Base-by-base conservation (phyloP, 2,329 filamentous ascomycete species). In the Arthroderma sp. region DNA sequence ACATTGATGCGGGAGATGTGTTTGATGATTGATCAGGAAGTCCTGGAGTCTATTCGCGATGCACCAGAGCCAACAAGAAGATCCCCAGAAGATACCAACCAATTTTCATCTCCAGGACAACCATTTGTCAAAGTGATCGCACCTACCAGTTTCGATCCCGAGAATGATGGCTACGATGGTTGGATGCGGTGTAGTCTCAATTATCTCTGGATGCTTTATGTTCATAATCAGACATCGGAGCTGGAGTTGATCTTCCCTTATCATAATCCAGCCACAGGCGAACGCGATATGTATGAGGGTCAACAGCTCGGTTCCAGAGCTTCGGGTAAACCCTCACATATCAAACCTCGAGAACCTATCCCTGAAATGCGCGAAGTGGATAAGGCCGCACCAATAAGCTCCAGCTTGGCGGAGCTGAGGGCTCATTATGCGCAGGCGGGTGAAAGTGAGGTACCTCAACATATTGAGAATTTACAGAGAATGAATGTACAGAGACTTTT, bases 11-110 rank as follows among this genome's bases (percentile, higher is more conserved):
- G 32, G 8, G 32, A 34, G 11, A 34, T 40, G 41, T 45, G 37
- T 27, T 22, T 41, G 29, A 45, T 41, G 37, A 41, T 45, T 28
- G 43, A 41, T 36, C 31, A 45, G 15, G 43, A 45, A 31, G 43
- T 41, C 5, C 34, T 45, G 27, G 30, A 45, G 27, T 45, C 37
- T 10, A 34, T 45, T 22, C n/a, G 30, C 9, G 38, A 40, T 45
- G 43, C 43, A 27, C 29, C 43, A 15, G 31, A 33, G 40, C 43
- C 37, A 11, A 45, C 43, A 41, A 41, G 29, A 36, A 10, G 15
- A 28, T 29, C 29, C 27, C 39, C 39, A 28, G 39, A 30, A 41
- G 39, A 31, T 31, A 41, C 3, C 6, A 9, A 31, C 11, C 9
- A 9, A 27, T 8, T 22, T 10, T 10, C 7, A 30, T 28, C 15